phyloP scores from a whole-genome alignment of 2,329 filamentous ascomycete genomes.

The Fusarium sacchari region DNA sequence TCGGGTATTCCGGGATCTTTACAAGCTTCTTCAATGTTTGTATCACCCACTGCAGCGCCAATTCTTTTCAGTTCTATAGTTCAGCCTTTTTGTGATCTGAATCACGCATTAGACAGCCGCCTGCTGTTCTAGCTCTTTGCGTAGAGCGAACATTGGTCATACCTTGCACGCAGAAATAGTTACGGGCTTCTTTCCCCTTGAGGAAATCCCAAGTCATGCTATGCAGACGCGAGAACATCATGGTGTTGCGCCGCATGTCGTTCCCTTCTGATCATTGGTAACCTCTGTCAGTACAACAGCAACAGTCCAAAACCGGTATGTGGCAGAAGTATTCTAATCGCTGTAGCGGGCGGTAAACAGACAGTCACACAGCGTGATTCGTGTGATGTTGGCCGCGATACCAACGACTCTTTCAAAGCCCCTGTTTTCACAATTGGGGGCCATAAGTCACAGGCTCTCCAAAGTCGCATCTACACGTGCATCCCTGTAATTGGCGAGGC shows the following conservation, averaged over 20 bases:
- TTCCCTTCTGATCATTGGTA: not conserved
- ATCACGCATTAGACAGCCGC: too few relatives aligned
- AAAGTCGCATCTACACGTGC: not conserved
- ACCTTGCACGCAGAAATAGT: fast-evolving
- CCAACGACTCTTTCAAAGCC: not conserved
- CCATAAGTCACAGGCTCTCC: not conserved
- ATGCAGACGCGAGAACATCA: not conserved
- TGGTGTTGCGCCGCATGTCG: not conserved
- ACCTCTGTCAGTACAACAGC: fast-evolving
- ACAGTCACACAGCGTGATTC: not conserved
- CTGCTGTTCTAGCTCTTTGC: not conserved
- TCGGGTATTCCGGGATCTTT: fast-evolving
- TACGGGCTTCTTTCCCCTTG: not conserved
- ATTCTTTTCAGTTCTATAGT: too few relatives aligned
- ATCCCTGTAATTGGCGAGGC: slow-evolving; percentile 1
- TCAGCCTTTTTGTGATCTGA: not conserved
- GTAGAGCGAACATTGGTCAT: fast-evolving
- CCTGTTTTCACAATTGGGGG: not conserved
- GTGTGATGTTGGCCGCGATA: not conserved
- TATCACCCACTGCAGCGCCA: fast-evolving
- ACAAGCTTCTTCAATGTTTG: fast-evolving
- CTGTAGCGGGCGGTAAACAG: too few relatives aligned
- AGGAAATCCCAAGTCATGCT: not conserved
- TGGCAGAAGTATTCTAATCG: not conserved
- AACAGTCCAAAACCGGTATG: not conserved